Base-by-base conservation (phyloP, 1,284 basidiomycete genomes). In the Paramarasmius palmivorus region DNA sequence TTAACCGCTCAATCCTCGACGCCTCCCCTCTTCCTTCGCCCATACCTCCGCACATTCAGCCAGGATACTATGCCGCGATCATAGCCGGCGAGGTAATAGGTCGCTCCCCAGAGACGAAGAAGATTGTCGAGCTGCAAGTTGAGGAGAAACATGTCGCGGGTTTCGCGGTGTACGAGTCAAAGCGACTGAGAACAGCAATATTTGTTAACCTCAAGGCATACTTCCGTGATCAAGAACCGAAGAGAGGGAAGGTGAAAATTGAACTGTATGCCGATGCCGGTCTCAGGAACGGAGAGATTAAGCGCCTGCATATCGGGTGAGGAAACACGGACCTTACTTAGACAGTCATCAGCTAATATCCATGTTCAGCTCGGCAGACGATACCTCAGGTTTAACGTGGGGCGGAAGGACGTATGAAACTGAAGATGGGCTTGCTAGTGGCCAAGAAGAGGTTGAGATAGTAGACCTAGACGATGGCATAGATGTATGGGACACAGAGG, bases 351-450 rank as follows among this genome's bases (percentile, higher is more conserved):
- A n/a, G n/a, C n/a, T n/a, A n/a, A n/a, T n/a, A n/a, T n/a, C n/a
- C n/a, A 17, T 20, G 14, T 35, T 32, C 41, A 79, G 82, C 23
- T 75, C 79, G 57, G 82, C 83, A n/a, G 81, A 86, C 60, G 82
- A 82, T 57, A 74, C 72, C 2, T 67, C 70, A 38, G 79, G 80
- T 32, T 53, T 88, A 50, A 83, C 74, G 0, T 87, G 83, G 83
- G 86, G 76, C 44, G 84, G 84, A 2, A 82, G 84, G 65, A 82
- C 77, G 2, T 88, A 81, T 55, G 86, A 87, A 65, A 87, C 83
- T 0, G 47, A 58, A 25, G 70, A 82, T 56, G 83, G 73, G 1
- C 71, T 65, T 41, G 75, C 81, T 14, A 65, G 62, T 15, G 83
- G 84, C 0, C 51, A 22, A 9, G 49, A 75, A 25, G 61, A 63